phyloP scores from a whole-genome alignment of 768 basidiomycete species.

The Pulveroboletus ravenelii region DNA sequence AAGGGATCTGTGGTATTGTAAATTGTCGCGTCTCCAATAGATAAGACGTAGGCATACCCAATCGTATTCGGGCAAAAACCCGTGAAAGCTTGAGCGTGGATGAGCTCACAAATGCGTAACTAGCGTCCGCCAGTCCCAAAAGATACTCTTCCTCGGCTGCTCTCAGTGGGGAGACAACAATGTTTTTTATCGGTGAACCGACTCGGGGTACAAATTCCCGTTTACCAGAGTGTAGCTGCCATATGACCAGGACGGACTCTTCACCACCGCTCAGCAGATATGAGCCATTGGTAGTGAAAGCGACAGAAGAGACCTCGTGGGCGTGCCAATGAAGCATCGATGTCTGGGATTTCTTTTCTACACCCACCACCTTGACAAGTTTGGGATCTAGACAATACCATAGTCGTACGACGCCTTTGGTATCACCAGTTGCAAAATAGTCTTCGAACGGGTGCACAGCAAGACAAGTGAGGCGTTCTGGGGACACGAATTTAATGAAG shows the following conservation, averaged over 20 bases:
- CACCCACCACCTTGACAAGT: slow-evolving; percentile 47
- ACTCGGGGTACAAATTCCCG: slow-evolving; percentile 91
- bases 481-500: slow-evolving; percentile 79
- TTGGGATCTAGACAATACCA: slow-evolving; percentile 88
- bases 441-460: slow-evolving; percentile 87
- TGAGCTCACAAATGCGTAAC: slow-evolving; percentile 68
- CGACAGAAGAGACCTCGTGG: slow-evolving; percentile 81
- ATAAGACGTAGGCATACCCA: slow-evolving; percentile 45
- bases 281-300: slow-evolving; percentile 87
- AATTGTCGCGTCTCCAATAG: not conserved
- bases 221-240: slow-evolving; percentile 87
- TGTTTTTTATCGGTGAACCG: slow-evolving; percentile 76
- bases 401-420: slow-evolving; percentile 74
- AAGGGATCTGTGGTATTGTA: slow-evolving; percentile 32
- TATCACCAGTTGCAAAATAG: slow-evolving; percentile 94
- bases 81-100: slow-evolving; percentile 67
- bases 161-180: slow-evolving; percentile 53
- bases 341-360: slow-evolving; percentile 80
- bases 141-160: slow-evolving; percentile 79
- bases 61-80: slow-evolving; percentile 71
- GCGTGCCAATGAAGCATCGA: slow-evolving; percentile 95
- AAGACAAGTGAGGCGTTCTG: slow-evolving; percentile 76
- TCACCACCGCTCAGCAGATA: slow-evolving; percentile 93
- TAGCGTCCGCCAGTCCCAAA: slow-evolving; percentile 77
- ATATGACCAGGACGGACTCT: slow-evolving; percentile 93